Base-by-base conservation (phyloP, 2,329 filamentous ascomycete species). In the Beauveria medogensis region DNA sequence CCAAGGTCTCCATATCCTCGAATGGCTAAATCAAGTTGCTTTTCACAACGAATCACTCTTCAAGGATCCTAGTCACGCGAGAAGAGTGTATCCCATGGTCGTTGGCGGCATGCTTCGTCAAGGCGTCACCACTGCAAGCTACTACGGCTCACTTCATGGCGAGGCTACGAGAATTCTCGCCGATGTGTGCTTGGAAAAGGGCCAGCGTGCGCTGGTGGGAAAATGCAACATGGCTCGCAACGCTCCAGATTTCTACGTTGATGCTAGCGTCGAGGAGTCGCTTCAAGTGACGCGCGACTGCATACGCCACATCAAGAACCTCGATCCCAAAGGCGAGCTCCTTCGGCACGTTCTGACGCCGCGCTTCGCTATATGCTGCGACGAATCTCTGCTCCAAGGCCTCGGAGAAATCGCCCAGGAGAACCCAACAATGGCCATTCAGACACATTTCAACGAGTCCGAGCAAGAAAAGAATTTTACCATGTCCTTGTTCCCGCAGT, bases 401-500 rank as follows among this genome's bases (percentile, higher is more conserved):
- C 73, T 89, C 1, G 86, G 86, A 0, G 67, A 72, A 2, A 77
- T 88, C 26, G 80, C 81, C 0, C 65, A 66, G 3, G 65, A 74
- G 10, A 75, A 87, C 60, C 73, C 74, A 0, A 69, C 76, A 1
- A 67, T 88, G 22, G 76, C 82, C 0, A 81, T 89, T 37, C 85
- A 89, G 70, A 88, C 85, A 3, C 86, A 88, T 68, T 87, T 88
- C 73, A 83, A 86, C 69, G 85, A 88, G 67, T 83, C 85, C 0
- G 74, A 78, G 65, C 80, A 85, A 62, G 85, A 88, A 69, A 82
- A 86, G 58, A 64, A 73, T 1, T 78, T 79, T 22, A 88, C 85
- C 0, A 71, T 70, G 8, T 69, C 75, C 1, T 71, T 88, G 2
- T 88, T 86, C 65, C 83, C 83, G 0, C 69, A 76, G 0, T 84